These are phyloP conservation scores for Aspergillus latus DNA, from an alignment of 2,329 filamentous ascomycete genomes.

Conservation along the genomic window DNA sequence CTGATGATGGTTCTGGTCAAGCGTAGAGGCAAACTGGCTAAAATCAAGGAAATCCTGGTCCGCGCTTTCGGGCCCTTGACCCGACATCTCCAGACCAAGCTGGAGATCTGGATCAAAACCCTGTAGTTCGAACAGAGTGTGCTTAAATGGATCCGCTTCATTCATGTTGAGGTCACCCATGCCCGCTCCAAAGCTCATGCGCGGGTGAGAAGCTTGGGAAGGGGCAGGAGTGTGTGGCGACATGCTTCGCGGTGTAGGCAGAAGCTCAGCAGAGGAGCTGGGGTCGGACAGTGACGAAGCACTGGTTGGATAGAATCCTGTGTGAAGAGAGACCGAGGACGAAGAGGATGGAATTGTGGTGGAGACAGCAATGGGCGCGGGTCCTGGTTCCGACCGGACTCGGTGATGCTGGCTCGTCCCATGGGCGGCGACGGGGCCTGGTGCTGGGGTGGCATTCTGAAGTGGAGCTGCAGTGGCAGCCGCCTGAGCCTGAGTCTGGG, in stretches of 20 bases:
- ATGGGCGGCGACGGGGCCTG: conserved; percentile 2
- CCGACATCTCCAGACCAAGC: conserved; percentile 24
- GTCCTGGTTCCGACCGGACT: conserved; percentile 23
- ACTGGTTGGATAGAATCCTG: conserved; percentile 7
- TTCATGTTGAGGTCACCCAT: conserved; percentile 7
- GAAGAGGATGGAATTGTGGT: background rate
- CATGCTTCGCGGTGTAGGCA: conserved; percentile 29
- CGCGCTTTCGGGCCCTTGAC: background rate
- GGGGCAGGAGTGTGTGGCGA: conserved; percentile 11
- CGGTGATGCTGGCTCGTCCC: conserved; percentile 22
- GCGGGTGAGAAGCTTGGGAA: conserved; percentile 8
- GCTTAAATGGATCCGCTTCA: conserved; percentile 22
- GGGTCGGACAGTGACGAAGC: conserved; percentile 13
- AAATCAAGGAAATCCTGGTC: conserved; percentile 24
- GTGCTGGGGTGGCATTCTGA: background rate
- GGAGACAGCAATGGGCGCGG: background rate
- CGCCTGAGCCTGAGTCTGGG: background rate
- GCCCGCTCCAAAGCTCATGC: conserved; percentile 7
- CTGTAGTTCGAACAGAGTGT: conserved; percentile 27
- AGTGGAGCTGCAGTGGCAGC: conserved; percentile 11
- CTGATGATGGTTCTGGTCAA: conserved; percentile 23
- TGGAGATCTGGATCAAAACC: conserved; percentile 26
- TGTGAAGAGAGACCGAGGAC: background rate
- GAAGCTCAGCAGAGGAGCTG: conserved; percentile 26
- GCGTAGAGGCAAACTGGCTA: conserved; percentile 32